phyloP scores from a whole-genome alignment of 257 asterid genomes.

The Jacaranda copaia region DNA sequence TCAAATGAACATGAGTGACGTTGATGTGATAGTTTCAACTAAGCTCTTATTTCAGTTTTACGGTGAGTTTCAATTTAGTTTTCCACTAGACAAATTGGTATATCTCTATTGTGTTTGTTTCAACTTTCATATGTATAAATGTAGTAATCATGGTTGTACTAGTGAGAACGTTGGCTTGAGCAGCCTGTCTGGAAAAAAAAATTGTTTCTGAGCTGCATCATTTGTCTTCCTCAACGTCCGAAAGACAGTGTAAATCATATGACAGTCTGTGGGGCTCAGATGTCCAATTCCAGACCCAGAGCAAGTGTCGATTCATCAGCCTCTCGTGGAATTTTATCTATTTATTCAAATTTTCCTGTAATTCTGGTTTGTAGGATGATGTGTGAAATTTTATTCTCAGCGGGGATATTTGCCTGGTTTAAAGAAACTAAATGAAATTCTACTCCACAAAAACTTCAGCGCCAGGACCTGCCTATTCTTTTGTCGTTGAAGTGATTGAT shows the following conservation, averaged over 20 bases:
- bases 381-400: no score
- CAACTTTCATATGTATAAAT: background rate
- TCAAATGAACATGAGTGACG: constrained; percentile 5
- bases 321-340: background rate
- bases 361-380: background rate
- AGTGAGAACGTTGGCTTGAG: background rate
- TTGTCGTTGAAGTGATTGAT: constrained; percentile 2
- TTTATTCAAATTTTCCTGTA: background rate
- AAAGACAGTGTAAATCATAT: no score
- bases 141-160: background rate
- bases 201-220: background rate
- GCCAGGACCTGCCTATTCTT: background rate
- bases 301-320: background rate
- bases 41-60: background rate
- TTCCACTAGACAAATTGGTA: background rate
- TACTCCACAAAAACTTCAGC: background rate
- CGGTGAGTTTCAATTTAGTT: constrained; percentile 4
- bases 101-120: background rate
- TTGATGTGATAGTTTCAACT: background rate
- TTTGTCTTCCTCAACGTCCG: background rate
- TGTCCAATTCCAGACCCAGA: background rate
- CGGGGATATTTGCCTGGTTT: background rate
- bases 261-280: background rate
- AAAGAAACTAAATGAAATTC: background rate
- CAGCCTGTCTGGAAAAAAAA: background rate